Percentiles rank a stretch among this genome's conserved stretches.
phyloP scores from a whole-genome alignment of 192 early-diverging fungal species.

The Backusella macrospora region DNA sequence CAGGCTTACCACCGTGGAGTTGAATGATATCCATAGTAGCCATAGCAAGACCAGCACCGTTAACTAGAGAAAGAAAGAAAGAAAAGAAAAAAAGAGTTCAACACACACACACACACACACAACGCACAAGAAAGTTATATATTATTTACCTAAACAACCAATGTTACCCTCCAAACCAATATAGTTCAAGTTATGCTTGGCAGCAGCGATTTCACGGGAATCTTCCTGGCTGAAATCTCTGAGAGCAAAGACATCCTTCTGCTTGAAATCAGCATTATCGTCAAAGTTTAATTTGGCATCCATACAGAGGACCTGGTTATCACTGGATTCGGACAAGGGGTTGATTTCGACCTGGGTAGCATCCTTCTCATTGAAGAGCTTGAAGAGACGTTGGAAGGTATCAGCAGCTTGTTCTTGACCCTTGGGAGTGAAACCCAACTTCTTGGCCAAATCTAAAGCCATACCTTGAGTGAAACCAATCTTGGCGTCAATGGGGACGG shows the following conservation, averaged over 20 bases:
- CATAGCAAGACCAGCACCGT: conserved; percentile 99
- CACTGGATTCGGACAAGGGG: conserved; percentile 91
- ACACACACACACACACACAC: conserved; percentile 5
- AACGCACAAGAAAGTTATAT: not conserved
- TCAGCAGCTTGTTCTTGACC: conserved; percentile 85
- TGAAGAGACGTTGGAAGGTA: conserved; percentile 91
- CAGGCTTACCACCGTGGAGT: conserved; percentile 96
- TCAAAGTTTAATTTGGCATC: conserved; percentile 99
- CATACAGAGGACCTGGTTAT: conserved; percentile 83
- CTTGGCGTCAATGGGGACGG: conserved; percentile 88
- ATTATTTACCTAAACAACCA: conserved; percentile 82
- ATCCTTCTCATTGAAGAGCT: conserved; percentile 96
- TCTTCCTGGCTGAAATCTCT: conserved; percentile 97
- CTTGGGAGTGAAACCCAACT: conserved; percentile 88
- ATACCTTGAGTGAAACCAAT: conserved; percentile 75
- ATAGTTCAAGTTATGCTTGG: conserved; percentile 98
- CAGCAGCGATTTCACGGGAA: conserved; percentile 94
- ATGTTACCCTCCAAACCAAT: conserved; percentile 98
- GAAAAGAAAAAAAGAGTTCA: not conserved
- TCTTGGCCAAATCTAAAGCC: conserved; percentile 77
- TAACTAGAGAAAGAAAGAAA: conserved; percentile 55
- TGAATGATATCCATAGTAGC: conserved; percentile 99
- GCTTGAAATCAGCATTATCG: conserved; percentile 98
- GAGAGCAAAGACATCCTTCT: conserved; percentile 85
- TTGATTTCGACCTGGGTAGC: conserved; percentile 99